Base-by-base conservation (phyloP, 1,284 basidiomycete species). In the Ceratorhiza oryzae-sativae region DNA sequence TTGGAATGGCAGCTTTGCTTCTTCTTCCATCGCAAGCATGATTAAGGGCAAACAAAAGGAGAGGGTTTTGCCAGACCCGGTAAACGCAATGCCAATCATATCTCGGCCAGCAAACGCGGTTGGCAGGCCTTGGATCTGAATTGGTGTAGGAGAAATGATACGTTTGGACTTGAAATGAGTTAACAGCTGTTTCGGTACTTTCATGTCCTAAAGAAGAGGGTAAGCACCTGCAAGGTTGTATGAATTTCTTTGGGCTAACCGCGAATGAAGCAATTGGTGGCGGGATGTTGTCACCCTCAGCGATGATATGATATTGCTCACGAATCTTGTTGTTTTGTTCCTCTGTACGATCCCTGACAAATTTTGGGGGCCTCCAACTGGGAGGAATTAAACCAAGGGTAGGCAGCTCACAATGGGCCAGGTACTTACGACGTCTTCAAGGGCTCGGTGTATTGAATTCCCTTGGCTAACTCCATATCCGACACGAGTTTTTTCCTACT, bases 41-140 rank as follows among this genome's bases (percentile, higher is more conserved):
- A 97, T 94, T n/a, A 96, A 84, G 0, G 96, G 95, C 10, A 97
- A 82, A 77, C 94, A 93, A 81, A 98, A 98, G 0, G 94, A 89
- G 34, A 97, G 86, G 0, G 94, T 95, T 80, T 95, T 96, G 25
- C 95, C 95, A 0, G 93, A 93, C 18, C 95, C 95, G n/a, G 91
- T 93, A 78, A 97, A 96, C 1, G 93, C 88, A 73, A 97, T 96
- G n/a, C 95, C 95, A 73, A 98, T 95, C 82, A 97, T 90, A 80
- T 98, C 95, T 71, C 95, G 88, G 41, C 93, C 93, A 72, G 94
- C 83, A 78, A 96, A 95, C 90, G 94, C 97, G 42, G 93, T 92
- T 0, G 97, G 97, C 56, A 99, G 89, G 20, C 97, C 97, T 82
- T 99, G 97, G 59, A 98, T 86, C 79, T 99, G 97, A 77, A 99